phyloP scores from a whole-genome alignment of 257 asterid species.

The Capsicum pubescens region DNA sequence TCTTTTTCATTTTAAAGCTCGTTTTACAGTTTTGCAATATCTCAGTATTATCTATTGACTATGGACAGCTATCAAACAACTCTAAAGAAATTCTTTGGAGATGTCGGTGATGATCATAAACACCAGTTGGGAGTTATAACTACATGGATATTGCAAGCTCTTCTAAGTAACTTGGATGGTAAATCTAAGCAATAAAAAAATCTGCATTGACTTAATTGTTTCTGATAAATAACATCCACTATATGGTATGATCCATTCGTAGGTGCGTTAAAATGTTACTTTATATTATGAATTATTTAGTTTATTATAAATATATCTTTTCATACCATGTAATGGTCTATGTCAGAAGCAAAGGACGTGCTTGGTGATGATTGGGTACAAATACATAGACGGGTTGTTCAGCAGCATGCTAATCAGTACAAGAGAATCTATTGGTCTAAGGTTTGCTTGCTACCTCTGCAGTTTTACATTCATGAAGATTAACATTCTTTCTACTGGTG shows the following conservation, averaged over 20 bases:
- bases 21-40: neutral
- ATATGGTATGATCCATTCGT: conserved; percentile 92
- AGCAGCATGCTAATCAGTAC: conserved; percentile 97
- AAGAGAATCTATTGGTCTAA: conserved; percentile 95
- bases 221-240: conserved; percentile 92
- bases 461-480: neutral
- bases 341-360: conserved; percentile 97
- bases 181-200: conserved; percentile 95
- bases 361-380: conserved; percentile 99
- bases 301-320: neutral
- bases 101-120: conserved; percentile 54
- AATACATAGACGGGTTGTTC: conserved; percentile 92
- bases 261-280: conserved; percentile 48
- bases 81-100: conserved; percentile 77
- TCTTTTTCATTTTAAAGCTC: neutral
- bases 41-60: neutral
- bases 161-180: conserved; percentile 84
- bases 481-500: neutral
- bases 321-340: conserved; percentile 37
- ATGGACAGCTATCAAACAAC: conserved; percentile 83
- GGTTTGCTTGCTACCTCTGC: conserved; percentile 46
- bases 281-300: neutral
- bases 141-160: conserved; percentile 85
- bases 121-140: conserved; percentile 73
- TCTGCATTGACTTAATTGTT: conserved; percentile 88